Evolutionary conservation across 495 filamentous ascomycete genomes (phyloP).

Genomic region (Elaphomyces granulatus): DNA sequence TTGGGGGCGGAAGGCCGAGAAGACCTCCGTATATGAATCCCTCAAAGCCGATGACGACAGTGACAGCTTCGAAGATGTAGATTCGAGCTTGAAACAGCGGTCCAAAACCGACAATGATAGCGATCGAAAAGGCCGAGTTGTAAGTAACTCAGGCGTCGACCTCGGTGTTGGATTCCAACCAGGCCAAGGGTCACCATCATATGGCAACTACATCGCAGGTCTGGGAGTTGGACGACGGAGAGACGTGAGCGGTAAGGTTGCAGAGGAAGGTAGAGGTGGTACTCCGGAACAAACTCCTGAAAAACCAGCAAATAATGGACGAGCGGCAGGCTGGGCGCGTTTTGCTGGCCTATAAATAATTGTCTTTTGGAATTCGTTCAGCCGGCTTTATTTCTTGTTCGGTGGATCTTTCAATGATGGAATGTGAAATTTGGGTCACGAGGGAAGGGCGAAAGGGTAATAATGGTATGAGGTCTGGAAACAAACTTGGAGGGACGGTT

Average conservation of each 20-base stretch:
- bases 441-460: too few species aligned
- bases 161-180: slow-evolving; percentile 26
- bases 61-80: slow-evolving; percentile 13
- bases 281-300: slow-evolving; percentile 3
- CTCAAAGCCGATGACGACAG: slow-evolving; percentile 21
- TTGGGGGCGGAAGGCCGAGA: slow-evolving; percentile 14
- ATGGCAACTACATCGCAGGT: slow-evolving; percentile 45
- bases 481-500: too few species aligned
- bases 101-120: slow-evolving; percentile 18
- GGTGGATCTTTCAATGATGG: background rate
- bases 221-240: slow-evolving; percentile 35
- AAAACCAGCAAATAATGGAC: slow-evolving; percentile 8
- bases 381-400: too few species aligned
- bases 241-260: slow-evolving; percentile 72
- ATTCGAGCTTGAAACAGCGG: slow-evolving; percentile 13
- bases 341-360: slow-evolving; percentile 29
- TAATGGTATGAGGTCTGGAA: too few species aligned
- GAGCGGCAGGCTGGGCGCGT: slow-evolving; percentile 34
- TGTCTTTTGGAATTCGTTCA: too few species aligned
- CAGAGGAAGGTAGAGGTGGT: slow-evolving; percentile 63
- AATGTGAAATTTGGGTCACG: background rate
- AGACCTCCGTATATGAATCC: slow-evolving; percentile 20
- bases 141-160: slow-evolving; percentile 39
- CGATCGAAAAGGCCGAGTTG: slow-evolving; percentile 33
- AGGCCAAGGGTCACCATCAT: slow-evolving; percentile 28